phyloP scores from a whole-genome alignment of 2,329 filamentous ascomycete genomes.

The Penicillium sp. region DNA sequence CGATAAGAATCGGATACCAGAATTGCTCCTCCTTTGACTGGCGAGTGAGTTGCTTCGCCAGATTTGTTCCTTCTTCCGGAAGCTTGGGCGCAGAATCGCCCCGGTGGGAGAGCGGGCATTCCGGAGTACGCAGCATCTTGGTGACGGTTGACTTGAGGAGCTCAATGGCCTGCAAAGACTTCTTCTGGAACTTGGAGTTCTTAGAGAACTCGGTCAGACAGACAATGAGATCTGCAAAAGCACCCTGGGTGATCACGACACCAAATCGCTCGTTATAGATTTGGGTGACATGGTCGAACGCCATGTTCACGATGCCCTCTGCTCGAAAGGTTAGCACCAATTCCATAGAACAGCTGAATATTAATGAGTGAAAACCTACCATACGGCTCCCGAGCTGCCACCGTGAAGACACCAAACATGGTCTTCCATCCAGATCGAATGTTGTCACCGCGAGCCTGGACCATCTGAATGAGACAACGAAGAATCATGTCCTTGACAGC shows the following conservation, averaged over 20 bases:
- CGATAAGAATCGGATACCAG: slow-evolving; percentile 97
- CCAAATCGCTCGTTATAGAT: slow-evolving; percentile 96
- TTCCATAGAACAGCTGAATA: background rate
- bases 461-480: slow-evolving; percentile 97
- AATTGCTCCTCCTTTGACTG: slow-evolving; percentile 95
- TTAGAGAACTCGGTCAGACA: slow-evolving; percentile 98
- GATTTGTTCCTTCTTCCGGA: slow-evolving; percentile 46
- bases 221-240: slow-evolving; percentile 93
- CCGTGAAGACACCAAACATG: slow-evolving; percentile 98
- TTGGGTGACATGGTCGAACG: slow-evolving; percentile 93
- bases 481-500: slow-evolving; percentile 97
- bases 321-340: slow-evolving; percentile 22
- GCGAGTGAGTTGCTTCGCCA: slow-evolving; percentile 64
- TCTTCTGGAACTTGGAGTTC: slow-evolving; percentile 98
- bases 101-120: slow-evolving; percentile 81
- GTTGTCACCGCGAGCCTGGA: slow-evolving; percentile 92
- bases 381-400: slow-evolving; percentile 87
- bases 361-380: slow-evolving; percentile 42
- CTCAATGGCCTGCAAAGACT: slow-evolving; percentile 93
- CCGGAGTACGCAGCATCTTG: slow-evolving; percentile 91
- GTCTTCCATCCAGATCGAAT: slow-evolving; percentile 98
- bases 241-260: slow-evolving; percentile 91
- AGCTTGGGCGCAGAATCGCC: slow-evolving; percentile 46
- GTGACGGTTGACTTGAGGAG: slow-evolving; percentile 89
- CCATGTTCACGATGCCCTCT: slow-evolving; percentile 93